Conservation (phyloP, 2,329 filamentous ascomycete species). For the Ramularia endophylla region DNA sequence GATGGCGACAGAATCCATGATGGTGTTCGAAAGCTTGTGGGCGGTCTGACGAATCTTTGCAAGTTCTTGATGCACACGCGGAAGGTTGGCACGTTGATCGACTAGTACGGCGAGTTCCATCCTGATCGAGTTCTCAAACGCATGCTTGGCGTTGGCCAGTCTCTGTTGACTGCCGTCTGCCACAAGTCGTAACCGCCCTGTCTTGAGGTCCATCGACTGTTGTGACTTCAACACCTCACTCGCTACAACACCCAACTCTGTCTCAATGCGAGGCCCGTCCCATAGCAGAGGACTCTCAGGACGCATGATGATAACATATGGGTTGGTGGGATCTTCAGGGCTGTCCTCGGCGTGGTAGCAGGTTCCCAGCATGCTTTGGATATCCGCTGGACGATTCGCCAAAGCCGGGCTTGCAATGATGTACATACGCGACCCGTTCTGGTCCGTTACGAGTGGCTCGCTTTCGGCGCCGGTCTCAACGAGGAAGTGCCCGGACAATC, state of each 20-base stretch:
- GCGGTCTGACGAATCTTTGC: constrained; percentile 94
- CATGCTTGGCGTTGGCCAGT: constrained; percentile 69
- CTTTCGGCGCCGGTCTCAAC: constrained; percentile 56
- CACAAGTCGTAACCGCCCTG: constrained; percentile 79
- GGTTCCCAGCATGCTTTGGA: constrained; percentile 78
- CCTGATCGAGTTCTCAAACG: constrained; percentile 75
- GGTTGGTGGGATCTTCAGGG: constrained; percentile 68
- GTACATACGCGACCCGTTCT: constrained; percentile 50
- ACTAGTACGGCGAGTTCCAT: constrained; percentile 83
- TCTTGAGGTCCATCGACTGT: constrained; percentile 65
- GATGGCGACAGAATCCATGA: constrained; percentile 97
- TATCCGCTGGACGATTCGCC: constrained; percentile 68
- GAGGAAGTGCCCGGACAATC: constrained; percentile 79
- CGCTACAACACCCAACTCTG: constrained; percentile 9
- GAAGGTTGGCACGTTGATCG: constrained; percentile 87
- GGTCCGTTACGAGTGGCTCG: constrained; percentile 24
- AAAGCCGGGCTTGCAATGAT: constrained; percentile 80
- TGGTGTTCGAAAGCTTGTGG: constrained; percentile 93
- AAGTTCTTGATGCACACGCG: constrained; percentile 82
- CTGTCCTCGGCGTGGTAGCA: constrained; percentile 64
- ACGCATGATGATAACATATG: constrained; percentile 78
- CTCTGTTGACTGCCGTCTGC: constrained; percentile 79
- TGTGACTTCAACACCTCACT: constrained; percentile 69
- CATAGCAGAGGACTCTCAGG: constrained; percentile 75
- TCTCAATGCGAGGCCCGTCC: constrained; percentile 66